Percentiles rank a stretch among this genome's conserved stretches.
These are phyloP conservation scores for Polytrichum commune DNA, from an alignment of 225 moss, liverwort and hornwort genomes.

Conservation along the genomic window DNA sequence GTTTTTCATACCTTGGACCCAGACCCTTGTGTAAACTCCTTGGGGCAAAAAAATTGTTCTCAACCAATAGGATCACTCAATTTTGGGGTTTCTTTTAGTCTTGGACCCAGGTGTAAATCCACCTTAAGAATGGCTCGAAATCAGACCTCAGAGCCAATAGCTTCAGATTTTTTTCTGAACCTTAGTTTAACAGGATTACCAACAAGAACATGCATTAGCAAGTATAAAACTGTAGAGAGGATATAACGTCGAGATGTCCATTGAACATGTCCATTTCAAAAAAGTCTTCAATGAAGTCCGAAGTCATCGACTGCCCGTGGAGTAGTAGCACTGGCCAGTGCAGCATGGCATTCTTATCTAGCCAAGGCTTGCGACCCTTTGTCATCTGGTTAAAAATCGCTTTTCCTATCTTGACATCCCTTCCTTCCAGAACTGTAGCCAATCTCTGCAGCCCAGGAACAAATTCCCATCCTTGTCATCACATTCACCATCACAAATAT, in stretches of 20 bases:
- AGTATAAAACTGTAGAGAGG: constrained; percentile 35
- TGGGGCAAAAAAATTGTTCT: too few relatives aligned
- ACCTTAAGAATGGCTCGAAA: too few relatives aligned
- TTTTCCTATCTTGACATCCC: constrained; percentile 65
- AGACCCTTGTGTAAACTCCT: too few relatives aligned
- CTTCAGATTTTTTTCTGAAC: too few relatives aligned
- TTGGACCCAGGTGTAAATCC: too few relatives aligned
- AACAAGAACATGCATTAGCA: not conserved
- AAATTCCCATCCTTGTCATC: too few relatives aligned
- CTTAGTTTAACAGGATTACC: not conserved
- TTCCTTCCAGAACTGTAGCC: constrained; percentile 54
- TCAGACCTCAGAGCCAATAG: too few relatives aligned
- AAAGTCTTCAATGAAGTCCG: constrained; percentile 94
- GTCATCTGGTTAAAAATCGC: constrained; percentile 64
- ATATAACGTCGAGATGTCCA: constrained; percentile 85
- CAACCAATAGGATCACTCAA: too few relatives aligned
- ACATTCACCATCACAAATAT: too few relatives aligned
- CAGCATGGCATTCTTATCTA: constrained; percentile 75
- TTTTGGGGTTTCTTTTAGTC: too few relatives aligned
- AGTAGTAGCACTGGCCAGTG: constrained; percentile 92
- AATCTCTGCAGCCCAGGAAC: constrained; percentile 31
- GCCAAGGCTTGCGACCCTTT: constrained; percentile 66
- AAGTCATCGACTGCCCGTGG: constrained; percentile 79
- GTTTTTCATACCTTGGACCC: too few relatives aligned
- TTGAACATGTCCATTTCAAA: constrained; percentile 91